Evolutionary conservation across 441 rosid species (phyloP).

Genomic region (Adansonia gregorii): DNA sequence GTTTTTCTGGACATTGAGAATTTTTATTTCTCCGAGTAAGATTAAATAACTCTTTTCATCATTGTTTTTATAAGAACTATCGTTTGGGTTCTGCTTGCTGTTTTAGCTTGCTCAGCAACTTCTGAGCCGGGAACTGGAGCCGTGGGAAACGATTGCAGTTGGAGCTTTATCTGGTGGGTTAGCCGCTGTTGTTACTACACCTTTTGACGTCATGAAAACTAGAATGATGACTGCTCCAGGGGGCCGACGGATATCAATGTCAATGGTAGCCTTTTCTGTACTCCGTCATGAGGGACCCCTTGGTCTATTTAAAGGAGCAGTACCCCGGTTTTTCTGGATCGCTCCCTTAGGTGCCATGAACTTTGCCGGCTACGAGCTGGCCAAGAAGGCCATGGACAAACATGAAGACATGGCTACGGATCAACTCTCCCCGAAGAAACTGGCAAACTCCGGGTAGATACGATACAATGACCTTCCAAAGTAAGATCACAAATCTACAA

Average conservation of each 20-base stretch:
- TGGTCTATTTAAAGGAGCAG: slow-evolving; percentile 90
- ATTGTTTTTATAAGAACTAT: slow-evolving; percentile 1
- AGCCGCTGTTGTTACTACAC: slow-evolving; percentile 87
- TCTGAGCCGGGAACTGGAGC: slow-evolving; percentile 83
- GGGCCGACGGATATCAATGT: slow-evolving; percentile 78
- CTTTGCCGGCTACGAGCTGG: slow-evolving; percentile 96
- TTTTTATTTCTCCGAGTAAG: neutral
- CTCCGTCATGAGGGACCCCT: slow-evolving; percentile 88
- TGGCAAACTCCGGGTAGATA: slow-evolving; percentile 42
- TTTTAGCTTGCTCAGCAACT: slow-evolving; percentile 66
- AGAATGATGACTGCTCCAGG: slow-evolving; percentile 95
- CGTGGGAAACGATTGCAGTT: slow-evolving; percentile 87
- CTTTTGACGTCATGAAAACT: slow-evolving; percentile 97
- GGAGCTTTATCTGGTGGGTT: slow-evolving; percentile 97
- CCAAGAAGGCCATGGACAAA: slow-evolving; percentile 83
- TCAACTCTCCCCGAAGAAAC: slow-evolving; percentile 43
- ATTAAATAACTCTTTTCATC: neutral
- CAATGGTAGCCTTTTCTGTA: slow-evolving; percentile 68
- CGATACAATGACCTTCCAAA: neutral
- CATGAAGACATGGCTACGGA: slow-evolving; percentile 47
- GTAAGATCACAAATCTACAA: too few species aligned
- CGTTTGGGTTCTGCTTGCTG: slow-evolving; percentile 21
- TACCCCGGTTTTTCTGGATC: slow-evolving; percentile 96
- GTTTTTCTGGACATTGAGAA: neutral
- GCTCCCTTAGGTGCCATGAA: slow-evolving; percentile 99